Base-by-base conservation (phyloP, 306 rosid genomes). In the Medicago arabica region DNA sequence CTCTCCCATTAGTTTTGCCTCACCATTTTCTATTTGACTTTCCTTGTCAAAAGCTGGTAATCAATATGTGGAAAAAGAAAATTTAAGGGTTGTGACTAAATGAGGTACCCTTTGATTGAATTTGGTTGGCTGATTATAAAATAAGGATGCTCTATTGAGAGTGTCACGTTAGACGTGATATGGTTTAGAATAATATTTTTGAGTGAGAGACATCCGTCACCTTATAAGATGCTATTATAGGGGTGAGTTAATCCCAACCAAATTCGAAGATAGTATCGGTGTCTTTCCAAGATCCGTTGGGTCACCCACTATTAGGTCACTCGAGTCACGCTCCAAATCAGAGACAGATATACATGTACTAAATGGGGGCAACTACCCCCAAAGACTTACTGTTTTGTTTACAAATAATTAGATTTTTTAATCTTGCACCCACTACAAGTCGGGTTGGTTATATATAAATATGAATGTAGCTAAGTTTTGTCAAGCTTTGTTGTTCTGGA, bases 1-100 rank as follows among this genome's bases (percentile, higher is more conserved):
- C 31, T 16, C 66, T 53, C 58, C 53, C 21, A 47, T 58, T 74
- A 49, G 65, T 74, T 59, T 64, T 54, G 6, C 54, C 16, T 49
- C 14, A 15, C 11, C 54, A 49, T 49, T 14, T 49, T 49, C 17
- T 49, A 49, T 15, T 49, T n/a, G 17, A 13, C 18, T 49, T 49
- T 49, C 54, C 54, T 1, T 49, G 5, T 12, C 54, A 49, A 6
- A 49, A 49, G 8, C 8, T 14, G 54, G 60, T 10, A 54, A 54
- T 54, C 28, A 8, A 8, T 18, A 17, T 54, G 28, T 19, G 60
- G 28, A 4, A 54, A 17, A 18, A 17, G 7, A 17, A 8, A 17
- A 8, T 54, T 54, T 28, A 54, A 54, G 60, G 60, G 60, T 51
- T 51, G n/a, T 51, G 57, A 31, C 50, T 44, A 12, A 44, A 44